Evolutionary conservation across 495 filamentous ascomycete species (phyloP), one percentile per base, ranked within the genome.

Genomic region (Elasticomyces elasticus): DNA sequence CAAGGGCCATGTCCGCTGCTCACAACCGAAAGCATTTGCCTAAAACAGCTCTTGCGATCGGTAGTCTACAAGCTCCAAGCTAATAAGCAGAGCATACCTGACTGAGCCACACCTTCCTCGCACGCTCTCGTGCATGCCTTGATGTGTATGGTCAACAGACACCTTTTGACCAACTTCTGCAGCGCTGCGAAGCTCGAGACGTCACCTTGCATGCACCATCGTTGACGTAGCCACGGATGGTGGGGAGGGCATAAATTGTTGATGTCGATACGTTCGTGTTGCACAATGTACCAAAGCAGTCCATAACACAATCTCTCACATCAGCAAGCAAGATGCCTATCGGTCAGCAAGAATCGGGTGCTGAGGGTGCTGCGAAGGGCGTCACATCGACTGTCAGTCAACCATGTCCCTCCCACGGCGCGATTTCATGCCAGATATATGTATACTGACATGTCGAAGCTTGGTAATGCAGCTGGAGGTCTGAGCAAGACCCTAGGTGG

Each of bases 381-480:
- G 59, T 58, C n/a, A 62, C 59, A 3, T 57, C 54, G 15, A 58
- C 59, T 27, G 59, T 58, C 43, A 5, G 53, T 40, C n/a, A n/a
- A n/a, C n/a, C n/a, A n/a, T n/a, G n/a, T 17, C 12, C 46, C 30
- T 33, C 30, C 30, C 30, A 33, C 15, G 7, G 2, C 12, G 19
- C 11, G 7, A 19, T 22, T 22, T 20, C 20, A 3, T 19, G 5
- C 15, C 28, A 5, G 24, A 12, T 2, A 17, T 3, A 13, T 33
- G 20, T 25, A 5, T 6, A 12, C 48, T 51, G 48, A 43, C 23
- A 1, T 4, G 15, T 5, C 19, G 23, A 15, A 61, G 58, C 12
- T 61, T 15, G 59, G 59, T 47, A 58, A 57, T 22, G 25, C 41
- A 9, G 55, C 44, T 6, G 59, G 59, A 25, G 59, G 59, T 28